Evolutionary conservation across 2,329 filamentous ascomycete genomes (phyloP).

Genomic region (Xylariaceae sp.): DNA sequence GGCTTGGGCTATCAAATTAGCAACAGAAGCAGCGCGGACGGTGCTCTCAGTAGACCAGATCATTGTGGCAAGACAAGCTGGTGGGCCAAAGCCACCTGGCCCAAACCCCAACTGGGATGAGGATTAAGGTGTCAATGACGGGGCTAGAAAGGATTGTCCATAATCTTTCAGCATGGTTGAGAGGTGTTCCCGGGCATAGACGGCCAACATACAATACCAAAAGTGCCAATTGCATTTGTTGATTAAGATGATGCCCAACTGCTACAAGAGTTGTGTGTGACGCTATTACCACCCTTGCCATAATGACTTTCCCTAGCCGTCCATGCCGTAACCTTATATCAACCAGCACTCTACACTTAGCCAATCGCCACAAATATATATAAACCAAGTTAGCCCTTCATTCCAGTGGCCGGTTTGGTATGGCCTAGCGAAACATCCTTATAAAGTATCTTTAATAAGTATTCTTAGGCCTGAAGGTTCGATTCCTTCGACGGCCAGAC

Average conservation of each 20-base stretch:
- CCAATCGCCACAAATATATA: background rate
- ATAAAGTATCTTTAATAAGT: background rate
- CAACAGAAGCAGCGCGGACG: conserved; percentile 91
- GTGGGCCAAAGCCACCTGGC: conserved; percentile 93
- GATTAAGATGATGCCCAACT: conserved; percentile 1
- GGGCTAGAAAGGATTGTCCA: conserved; percentile 13
- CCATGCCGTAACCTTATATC: background rate
- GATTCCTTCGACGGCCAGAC: background rate
- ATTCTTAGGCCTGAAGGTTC: background rate
- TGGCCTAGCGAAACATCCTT: background rate
- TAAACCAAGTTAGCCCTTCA: background rate
- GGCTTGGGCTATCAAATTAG: conserved; percentile 95
- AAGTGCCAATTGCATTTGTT: conserved; percentile 14
- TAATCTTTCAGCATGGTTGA: conserved; percentile 9
- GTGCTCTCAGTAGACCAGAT: conserved; percentile 98
- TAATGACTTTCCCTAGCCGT: background rate
- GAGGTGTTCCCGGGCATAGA: conserved; percentile 22
- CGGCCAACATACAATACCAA: conserved; percentile 20
- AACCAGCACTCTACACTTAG: background rate
- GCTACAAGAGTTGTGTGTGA: background rate
- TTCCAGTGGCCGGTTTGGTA: background rate
- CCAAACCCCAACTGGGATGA: conserved; percentile 81
- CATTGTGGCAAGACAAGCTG: conserved; percentile 95
- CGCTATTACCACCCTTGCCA: background rate
- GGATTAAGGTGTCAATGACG: conserved; percentile 46